These are phyloP conservation scores for Zopfia rhizophila DNA, from an alignment of 2,329 filamentous ascomycete genomes.

Conservation along the genomic window DNA sequence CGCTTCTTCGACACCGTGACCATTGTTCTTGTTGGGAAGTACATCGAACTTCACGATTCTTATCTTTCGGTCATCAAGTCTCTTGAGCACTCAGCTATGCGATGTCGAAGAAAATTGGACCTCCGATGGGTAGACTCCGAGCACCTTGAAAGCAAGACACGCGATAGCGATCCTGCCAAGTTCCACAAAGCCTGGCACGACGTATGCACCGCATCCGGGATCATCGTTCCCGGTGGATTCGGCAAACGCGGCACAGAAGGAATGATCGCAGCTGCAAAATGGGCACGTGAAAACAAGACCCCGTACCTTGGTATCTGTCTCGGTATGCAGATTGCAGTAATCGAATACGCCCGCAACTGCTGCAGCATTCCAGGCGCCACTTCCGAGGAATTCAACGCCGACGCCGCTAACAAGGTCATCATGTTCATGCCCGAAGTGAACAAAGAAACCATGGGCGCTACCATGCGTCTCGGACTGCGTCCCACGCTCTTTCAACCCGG, in stretches of 20 bases:
- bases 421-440: conserved; percentile 94
- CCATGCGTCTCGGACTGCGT: conserved; percentile 84
- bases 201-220: conserved; percentile 75
- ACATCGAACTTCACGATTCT: conserved; percentile 83
- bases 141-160: conserved; percentile 77
- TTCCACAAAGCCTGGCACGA: conserved; percentile 89
- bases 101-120: conserved; percentile 80
- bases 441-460: conserved; percentile 80
- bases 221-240: conserved; percentile 81
- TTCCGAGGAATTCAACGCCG: conserved; percentile 67
- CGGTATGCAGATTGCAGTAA: conserved; percentile 91
- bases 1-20: conserved; percentile 75
- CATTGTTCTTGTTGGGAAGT: conserved; percentile 94
- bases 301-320: conserved; percentile 92
- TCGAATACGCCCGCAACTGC: conserved; percentile 84
- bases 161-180: conserved; percentile 71
- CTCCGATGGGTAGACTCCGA: conserved; percentile 87
- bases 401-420: conserved; percentile 75
- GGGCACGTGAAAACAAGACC: conserved; percentile 82
- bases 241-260: conserved; percentile 85
- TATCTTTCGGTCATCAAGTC: conserved; percentile 88
- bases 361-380: conserved; percentile 70
- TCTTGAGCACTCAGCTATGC: conserved; percentile 92
- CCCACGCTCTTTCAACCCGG: conserved; percentile 78
- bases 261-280: conserved; percentile 88